These are phyloP conservation scores for Pythium folliculosum DNA, from an alignment of 352 stramenopile species.

Conservation along the genomic window DNA sequence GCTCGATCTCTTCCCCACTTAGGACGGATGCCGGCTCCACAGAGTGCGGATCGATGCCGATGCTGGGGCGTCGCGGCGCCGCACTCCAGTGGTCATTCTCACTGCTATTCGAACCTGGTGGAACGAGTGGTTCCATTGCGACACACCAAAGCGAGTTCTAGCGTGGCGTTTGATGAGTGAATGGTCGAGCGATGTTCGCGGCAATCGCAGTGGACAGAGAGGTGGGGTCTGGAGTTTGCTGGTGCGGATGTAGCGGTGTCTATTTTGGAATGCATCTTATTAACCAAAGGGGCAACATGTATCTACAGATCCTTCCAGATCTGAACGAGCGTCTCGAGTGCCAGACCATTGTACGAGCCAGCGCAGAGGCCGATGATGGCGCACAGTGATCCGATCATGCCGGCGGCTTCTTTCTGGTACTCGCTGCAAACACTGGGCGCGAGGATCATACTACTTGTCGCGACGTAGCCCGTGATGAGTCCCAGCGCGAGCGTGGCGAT, in stretches of 20 bases:
- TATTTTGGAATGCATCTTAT: constrained; percentile 17
- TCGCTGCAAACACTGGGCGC: constrained; percentile 72
- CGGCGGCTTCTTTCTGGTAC: constrained; percentile 77
- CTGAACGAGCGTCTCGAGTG: constrained; percentile 66
- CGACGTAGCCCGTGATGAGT: constrained; percentile 74
- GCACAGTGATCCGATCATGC: constrained; percentile 70
- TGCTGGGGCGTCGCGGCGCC: constrained; percentile 7
- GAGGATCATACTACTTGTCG: constrained; percentile 77
- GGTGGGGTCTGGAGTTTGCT: not conserved
- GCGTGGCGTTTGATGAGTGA: not conserved
- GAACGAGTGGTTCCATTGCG: not conserved
- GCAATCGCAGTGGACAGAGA: not conserved
- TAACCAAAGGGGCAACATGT: not conserved
- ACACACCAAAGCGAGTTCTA: not conserved
- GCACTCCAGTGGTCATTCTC: not conserved
- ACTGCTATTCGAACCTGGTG: not conserved
- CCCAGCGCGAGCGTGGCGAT: constrained; percentile 57
- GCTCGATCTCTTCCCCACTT: constrained; percentile 49
- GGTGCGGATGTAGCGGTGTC: constrained; percentile 1
- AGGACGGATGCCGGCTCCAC: constrained; percentile 42
- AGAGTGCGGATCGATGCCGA: constrained; percentile 24
- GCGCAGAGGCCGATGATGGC: constrained; percentile 75
- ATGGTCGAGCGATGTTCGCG: not conserved
- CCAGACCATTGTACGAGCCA: constrained; percentile 76
- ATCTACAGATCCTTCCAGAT: constrained; percentile 33